Percentiles rank a stretch among this genome's conserved stretches.
Evolutionary conservation across 192 early-diverging fungal genomes (phyloP).

Genomic region (Funneliformis geosporum): DNA sequence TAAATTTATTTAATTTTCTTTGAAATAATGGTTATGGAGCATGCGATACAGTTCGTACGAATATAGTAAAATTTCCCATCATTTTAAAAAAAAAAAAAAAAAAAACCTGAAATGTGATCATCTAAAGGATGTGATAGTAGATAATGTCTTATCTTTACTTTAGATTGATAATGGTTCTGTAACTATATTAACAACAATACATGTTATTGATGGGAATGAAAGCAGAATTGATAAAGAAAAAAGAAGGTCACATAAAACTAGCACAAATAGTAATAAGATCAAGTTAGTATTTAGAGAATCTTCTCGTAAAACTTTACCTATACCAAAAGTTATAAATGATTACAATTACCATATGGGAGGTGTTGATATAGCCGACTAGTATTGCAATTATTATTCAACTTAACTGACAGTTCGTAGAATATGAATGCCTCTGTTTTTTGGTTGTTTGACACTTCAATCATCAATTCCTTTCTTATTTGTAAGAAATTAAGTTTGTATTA

Average conservation of each 20-base stretch:
- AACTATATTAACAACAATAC: constrained; percentile 32
- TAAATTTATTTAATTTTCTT: constrained; percentile 33
- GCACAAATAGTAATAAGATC: constrained; percentile 27
- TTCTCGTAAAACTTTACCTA: constrained; percentile 20
- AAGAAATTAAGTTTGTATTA: background rate
- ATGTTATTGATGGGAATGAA: background rate
- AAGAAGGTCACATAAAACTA: constrained; percentile 12
- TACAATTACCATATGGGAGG: constrained; percentile 37
- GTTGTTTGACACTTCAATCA: background rate
- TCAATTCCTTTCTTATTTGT: background rate
- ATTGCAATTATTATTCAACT: background rate
- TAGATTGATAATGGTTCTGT: constrained; percentile 34
- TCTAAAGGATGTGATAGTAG: constrained; percentile 14
- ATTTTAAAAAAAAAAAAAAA: constrained; percentile 2
- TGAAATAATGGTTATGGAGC: constrained; percentile 18
- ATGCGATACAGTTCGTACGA: constrained; percentile 27
- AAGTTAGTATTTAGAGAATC: background rate
- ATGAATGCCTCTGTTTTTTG: background rate
- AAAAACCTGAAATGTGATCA: constrained; percentile 9
- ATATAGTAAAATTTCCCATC: constrained; percentile 3
- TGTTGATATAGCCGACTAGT: background rate
- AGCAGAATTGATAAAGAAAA: background rate
- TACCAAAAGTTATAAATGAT: constrained; percentile 33
- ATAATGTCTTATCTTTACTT: constrained; percentile 23
- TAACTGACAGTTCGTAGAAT: background rate